These are phyloP conservation scores for Stenogyne calaminthoides DNA, from an alignment of 305 asterid species.

Conservation along the genomic window DNA sequence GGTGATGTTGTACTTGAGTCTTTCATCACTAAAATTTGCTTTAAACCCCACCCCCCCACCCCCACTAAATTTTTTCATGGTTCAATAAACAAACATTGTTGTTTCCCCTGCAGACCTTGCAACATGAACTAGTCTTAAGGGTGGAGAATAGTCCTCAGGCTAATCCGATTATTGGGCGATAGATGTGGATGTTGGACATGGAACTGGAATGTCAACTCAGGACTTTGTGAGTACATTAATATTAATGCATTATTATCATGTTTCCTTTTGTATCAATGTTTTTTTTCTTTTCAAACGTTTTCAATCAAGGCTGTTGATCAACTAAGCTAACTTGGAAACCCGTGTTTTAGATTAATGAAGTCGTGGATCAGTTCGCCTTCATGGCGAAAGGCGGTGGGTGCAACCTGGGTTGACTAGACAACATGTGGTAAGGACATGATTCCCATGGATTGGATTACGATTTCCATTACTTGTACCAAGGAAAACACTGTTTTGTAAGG, in stretches of 20 bases:
- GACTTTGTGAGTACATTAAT: neutral
- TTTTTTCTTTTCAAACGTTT: neutral
- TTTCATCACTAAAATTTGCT: neutral
- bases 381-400: neutral
- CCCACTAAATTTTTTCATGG: neutral
- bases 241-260: neutral
- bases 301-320: neutral
- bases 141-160: constrained; percentile 8
- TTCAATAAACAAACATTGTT: neutral
- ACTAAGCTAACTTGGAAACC: neutral
- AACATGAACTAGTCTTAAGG: neutral
- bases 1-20: neutral
- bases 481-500: neutral
- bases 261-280: neutral
- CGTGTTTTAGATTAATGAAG: neutral
- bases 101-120: neutral
- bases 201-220: neutral
- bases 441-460: neutral
- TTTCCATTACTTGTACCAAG: neutral
- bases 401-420: neutral
- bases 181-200: neutral
- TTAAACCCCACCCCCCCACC: too few species aligned
- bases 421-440: neutral
- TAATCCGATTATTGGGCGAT: neutral
- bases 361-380: neutral